These are phyloP conservation scores for Termitomyces sp. DNA, from an alignment of 768 basidiomycete genomes.

Conservation along the genomic window DNA sequence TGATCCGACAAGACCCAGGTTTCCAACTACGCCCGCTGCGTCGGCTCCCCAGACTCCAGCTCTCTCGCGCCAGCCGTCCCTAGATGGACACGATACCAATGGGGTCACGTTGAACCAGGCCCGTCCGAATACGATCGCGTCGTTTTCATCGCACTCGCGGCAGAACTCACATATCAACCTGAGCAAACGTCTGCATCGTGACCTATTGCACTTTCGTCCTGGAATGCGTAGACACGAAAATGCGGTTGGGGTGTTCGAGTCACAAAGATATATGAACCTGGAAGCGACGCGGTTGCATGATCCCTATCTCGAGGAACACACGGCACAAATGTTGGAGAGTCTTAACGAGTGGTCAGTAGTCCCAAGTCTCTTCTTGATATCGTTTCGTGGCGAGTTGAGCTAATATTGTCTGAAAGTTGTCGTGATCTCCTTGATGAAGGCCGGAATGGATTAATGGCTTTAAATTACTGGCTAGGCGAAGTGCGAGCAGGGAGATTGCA, in stretches of 20 bases:
- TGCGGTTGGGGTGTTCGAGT: constrained; percentile 71
- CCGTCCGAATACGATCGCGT: not conserved
- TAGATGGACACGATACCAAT: not conserved
- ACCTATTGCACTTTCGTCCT: constrained; percentile 33
- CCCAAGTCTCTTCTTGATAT: not conserved
- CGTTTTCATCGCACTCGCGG: constrained; percentile 9
- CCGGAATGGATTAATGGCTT: constrained; percentile 30
- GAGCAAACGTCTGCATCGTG: constrained; percentile 28
- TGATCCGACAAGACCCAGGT: constrained; percentile 55
- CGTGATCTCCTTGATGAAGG: constrained; percentile 44
- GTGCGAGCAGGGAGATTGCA: constrained; percentile 29
- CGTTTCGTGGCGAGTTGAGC: not conserved
- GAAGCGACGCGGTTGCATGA: constrained; percentile 51
- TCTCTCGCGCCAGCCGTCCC: constrained; percentile 7
- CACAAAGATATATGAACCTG: constrained; percentile 62
- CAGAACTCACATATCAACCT: constrained; percentile 18
- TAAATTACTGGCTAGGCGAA: constrained; percentile 46
- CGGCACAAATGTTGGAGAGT: constrained; percentile 35
- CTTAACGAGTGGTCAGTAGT: constrained; percentile 35
- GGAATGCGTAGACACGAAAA: constrained; percentile 36
- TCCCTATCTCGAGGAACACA: constrained; percentile 38
- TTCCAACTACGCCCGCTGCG: constrained; percentile 41
- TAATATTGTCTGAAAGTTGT: constrained; percentile 29
- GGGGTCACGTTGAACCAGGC: not conserved
- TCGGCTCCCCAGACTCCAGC: constrained; percentile 27